Evolutionary conservation across 2,329 filamentous ascomycete species (phyloP), one percentile per base, ranked within the genome.

Genomic region (Colletotrichum echinochloae): DNA sequence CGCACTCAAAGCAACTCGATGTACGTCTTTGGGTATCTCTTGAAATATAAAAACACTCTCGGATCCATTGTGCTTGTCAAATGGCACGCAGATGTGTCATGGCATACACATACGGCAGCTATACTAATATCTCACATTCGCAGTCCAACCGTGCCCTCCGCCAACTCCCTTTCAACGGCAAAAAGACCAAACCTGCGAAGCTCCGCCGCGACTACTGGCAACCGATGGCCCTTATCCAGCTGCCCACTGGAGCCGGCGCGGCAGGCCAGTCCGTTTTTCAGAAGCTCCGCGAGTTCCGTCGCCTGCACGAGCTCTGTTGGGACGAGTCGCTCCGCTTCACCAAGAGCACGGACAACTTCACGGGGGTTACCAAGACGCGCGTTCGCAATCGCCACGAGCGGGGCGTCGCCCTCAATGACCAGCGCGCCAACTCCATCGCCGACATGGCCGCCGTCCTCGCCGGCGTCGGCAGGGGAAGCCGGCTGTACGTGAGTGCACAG

Each of bases 161-260:
- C 75, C 88, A 90, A 76, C 79, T 92, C 71, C 86, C 88, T 57
- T 92, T 87, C 82, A 89, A 89, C 73, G 90, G 90, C 80, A 92
- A 92, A 78, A 91, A 92, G 80, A 85, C 88, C 56, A 87, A 88
- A 73, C 89, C 89, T 2, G 78, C 86, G 64, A 88, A 88, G 75
- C 81, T 92, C 48, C 89, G 90, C 69, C 91, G 89, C 79, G 90
- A 92, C 81, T 88, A 89, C 80, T 92, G 91, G 90, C 81, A 82
- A 41, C 88, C 88, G 8, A 81, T 92, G 75, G 89, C 89, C 60
- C 80, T 86, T 72, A 87, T 92, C 71, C 81, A 86, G 76, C 89
- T 92, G 77, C 85, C 85, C 52, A 71, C 79, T 54, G 87, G 86
- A 52, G 80, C 83, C 48, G 86, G 86, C 69, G 77, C 81, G 33